Evolutionary conservation across 1,284 basidiomycete genomes (phyloP).

Genomic region (Caloboletus firmus): DNA sequence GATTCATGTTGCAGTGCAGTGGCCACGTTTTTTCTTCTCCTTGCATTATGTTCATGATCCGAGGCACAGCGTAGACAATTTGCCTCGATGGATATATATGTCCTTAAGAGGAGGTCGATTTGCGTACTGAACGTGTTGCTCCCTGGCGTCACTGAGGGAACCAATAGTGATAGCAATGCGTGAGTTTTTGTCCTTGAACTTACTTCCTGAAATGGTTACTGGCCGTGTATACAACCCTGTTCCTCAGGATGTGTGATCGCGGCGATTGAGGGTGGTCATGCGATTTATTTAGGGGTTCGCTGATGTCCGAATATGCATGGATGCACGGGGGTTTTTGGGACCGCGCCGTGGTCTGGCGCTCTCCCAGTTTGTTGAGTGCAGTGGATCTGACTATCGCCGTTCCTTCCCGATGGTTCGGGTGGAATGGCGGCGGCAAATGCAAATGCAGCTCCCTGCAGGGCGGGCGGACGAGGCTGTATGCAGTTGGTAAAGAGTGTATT

Average conservation of each 20-base stretch:
- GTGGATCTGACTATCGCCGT: conserved; percentile 8
- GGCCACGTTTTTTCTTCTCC: background rate
- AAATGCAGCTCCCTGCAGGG: background rate
- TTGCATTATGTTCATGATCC: conserved; percentile 12
- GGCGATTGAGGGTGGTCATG: background rate
- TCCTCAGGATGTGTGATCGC: background rate
- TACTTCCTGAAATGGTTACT: background rate
- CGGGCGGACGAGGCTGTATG: no score
- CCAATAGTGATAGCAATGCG: background rate
- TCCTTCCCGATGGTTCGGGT: background rate
- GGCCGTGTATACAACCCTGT: background rate
- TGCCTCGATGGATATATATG: conserved; percentile 7
- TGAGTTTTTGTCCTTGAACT: background rate
- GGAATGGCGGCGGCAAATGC: conserved; percentile 4
- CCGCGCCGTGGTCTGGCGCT: background rate
- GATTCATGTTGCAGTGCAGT: background rate
- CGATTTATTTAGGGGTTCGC: background rate
- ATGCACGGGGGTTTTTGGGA: background rate
- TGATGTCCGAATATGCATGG: background rate
- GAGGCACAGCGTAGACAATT: conserved; percentile 8
- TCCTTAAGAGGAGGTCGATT: background rate
- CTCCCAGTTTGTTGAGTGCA: background rate
- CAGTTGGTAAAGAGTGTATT: conserved; percentile 9
- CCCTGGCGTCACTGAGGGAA: background rate
- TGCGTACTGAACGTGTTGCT: conserved; percentile 4